phyloP scores from a whole-genome alignment of 2,329 filamentous ascomycete species.

The Penicillium sp. region DNA sequence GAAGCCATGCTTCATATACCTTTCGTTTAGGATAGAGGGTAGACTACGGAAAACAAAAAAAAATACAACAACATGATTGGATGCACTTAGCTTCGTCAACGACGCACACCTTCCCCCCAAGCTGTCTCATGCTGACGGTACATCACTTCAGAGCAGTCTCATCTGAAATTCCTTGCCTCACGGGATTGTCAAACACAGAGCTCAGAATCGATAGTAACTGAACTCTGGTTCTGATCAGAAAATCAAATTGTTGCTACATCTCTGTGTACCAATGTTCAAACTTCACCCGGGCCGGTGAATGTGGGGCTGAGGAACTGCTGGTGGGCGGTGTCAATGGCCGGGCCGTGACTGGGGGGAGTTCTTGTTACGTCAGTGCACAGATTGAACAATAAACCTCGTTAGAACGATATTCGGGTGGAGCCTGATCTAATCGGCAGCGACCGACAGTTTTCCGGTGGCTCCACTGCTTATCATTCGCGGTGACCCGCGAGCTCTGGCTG shows the following conservation, averaged over 20 bases:
- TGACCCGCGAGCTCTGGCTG: conserved; percentile 2
- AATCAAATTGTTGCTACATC: not conserved
- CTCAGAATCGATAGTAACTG: not conserved
- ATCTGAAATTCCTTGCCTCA: not conserved
- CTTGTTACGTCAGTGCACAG: not conserved
- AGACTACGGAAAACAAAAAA: too few species aligned
- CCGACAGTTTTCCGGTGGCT: conserved; percentile 1
- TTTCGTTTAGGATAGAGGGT: not conserved
- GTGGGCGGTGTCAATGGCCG: not conserved
- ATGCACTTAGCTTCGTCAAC: too few species aligned
- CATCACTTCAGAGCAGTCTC: not conserved
- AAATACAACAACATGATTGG: too few species aligned
- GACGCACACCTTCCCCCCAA: not conserved
- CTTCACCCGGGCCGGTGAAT: not conserved
- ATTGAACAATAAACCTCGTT: not conserved
- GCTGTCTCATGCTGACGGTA: not conserved
- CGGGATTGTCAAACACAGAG: not conserved
- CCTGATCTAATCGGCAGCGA: not conserved
- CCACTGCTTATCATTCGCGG: conserved; percentile 3
- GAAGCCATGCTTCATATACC: not conserved
- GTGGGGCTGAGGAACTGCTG: conserved; percentile 2
- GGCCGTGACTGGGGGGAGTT: not conserved
- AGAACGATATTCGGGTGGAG: not conserved
- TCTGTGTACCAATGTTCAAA: too few species aligned
- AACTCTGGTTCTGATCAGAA: not conserved